Evolutionary conservation across 1,284 basidiomycete species (phyloP), one percentile per base, ranked within the genome.

Genomic region (Golubevia pallescens): DNA sequence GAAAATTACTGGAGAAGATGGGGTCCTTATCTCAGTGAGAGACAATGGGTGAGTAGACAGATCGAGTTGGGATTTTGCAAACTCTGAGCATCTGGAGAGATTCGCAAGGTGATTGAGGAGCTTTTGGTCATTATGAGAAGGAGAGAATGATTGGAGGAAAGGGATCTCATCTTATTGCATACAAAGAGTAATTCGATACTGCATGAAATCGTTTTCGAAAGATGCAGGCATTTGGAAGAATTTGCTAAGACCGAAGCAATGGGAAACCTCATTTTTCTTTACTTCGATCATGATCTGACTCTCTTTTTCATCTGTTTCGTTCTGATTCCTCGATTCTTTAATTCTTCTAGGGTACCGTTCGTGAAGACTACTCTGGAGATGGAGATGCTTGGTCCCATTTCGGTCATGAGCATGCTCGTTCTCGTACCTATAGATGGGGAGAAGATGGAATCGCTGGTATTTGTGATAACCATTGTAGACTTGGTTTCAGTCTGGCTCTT

Each of bases 331-430:
- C n/a, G n/a, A n/a, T n/a, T n/a, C n/a, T n/a, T 6, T 53, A 13
- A 14, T 24, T 60, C 32, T 53, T 70, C 3, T 72, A 95, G 94
- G 95, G 94, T 34, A 97, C 95, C 21, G 96, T 99, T 52, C 91
- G 96, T 70, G 96, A 99, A 86, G 96, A 99, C 86, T 99, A 99
- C 87, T 97, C 95, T 57, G 91, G 89, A 42, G 92, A 97, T 85
- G 96, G 96, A 63, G 94, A 99, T 85, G 95, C 96, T 6, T 99
- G 96, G 96, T 92, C 91, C 74, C 94, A 96, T 84, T 99, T 99
- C 86, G 94, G 95, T 53, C 97, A 98, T 86, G 93, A 94, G 70
- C 93, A 95, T 76, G 92, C 96, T 2, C 91, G 95, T 71, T 96
- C 93, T 70, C 91, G 96, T 67, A 93, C 94, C 60, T 99, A 97